These are phyloP conservation scores for Paraglomus occultum DNA, from an alignment of 192 early-diverging fungal species.

Conservation along the genomic window DNA sequence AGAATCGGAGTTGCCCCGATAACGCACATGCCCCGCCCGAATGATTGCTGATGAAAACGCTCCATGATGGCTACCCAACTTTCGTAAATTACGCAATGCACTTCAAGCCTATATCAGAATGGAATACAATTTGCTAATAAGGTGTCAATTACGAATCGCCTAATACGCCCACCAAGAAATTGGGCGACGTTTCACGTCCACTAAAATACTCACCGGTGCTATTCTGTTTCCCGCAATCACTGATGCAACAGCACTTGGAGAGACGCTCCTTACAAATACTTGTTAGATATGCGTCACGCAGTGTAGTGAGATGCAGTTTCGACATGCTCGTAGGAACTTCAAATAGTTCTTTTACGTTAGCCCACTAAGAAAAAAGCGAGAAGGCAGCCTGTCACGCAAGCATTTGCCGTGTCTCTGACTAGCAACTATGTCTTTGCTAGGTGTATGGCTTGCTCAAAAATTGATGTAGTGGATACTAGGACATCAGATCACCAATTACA, in stretches of 20 bases:
- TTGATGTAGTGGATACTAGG: too few relatives aligned
- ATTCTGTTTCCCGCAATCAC: constrained; percentile 28
- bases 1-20: neutral
- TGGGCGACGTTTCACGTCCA: constrained; percentile 66
- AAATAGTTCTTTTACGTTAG: constrained; percentile 66
- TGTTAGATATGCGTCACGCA: constrained; percentile 85
- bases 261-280: constrained; percentile 79
- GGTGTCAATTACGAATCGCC: constrained; percentile 60
- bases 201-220: neutral
- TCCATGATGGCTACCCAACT: constrained; percentile 31
- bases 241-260: constrained; percentile 47
- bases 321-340: constrained; percentile 65
- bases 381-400: too few relatives aligned
- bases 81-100: constrained; percentile 37
- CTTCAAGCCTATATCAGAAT: constrained; percentile 48
- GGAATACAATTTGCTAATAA: constrained; percentile 86
- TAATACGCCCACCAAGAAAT: constrained; percentile 56
- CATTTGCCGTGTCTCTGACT: too few relatives aligned
- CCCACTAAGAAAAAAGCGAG: too few relatives aligned
- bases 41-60: constrained; percentile 18
- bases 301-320: constrained; percentile 67
- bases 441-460: too few relatives aligned
- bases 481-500: too few relatives aligned
- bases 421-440: too few relatives aligned
- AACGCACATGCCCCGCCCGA: too few relatives aligned